These are phyloP conservation scores for Inosperma sp. DNA, from an alignment of 768 basidiomycete species.

Conservation along the genomic window DNA sequence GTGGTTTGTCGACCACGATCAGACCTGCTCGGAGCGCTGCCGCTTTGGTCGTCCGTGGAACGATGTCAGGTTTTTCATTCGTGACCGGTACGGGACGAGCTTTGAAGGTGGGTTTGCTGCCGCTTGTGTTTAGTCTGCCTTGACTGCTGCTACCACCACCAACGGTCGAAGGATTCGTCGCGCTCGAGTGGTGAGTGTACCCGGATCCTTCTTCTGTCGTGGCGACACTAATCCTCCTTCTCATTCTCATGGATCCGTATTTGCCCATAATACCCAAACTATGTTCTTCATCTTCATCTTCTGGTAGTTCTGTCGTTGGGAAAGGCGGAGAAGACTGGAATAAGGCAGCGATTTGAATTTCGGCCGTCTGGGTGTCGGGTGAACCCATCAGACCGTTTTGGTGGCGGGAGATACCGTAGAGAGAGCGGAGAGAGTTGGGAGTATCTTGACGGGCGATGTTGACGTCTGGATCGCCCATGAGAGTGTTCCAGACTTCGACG, in stretches of 20 bases:
- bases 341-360: constrained; percentile 71
- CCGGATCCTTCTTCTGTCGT: constrained; percentile 43
- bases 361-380: constrained; percentile 60
- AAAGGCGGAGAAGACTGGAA: constrained; percentile 84
- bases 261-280: constrained; percentile 44
- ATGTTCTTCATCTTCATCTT: constrained; percentile 28
- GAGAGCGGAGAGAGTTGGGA: constrained; percentile 65
- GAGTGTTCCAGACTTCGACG: constrained; percentile 72
- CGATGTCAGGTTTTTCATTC: constrained; percentile 58
- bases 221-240: constrained; percentile 36
- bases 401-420: constrained; percentile 50
- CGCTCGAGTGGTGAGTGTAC: constrained; percentile 40
- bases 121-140: constrained; percentile 34
- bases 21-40: constrained; percentile 68
- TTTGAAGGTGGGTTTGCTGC: constrained; percentile 52
- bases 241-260: constrained; percentile 38
- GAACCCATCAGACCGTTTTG: constrained; percentile 76
- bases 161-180: constrained; percentile 39
- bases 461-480: constrained; percentile 69
- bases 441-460: constrained; percentile 48
- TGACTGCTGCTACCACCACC: constrained; percentile 34
- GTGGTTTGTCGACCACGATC: constrained; percentile 39
- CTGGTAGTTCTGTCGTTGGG: constrained; percentile 57
- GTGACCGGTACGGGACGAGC: constrained; percentile 67
- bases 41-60: constrained; percentile 71